Conservation (phyloP, 805 yeast genomes). For the Sugiyamaella chiloensis region DNA sequence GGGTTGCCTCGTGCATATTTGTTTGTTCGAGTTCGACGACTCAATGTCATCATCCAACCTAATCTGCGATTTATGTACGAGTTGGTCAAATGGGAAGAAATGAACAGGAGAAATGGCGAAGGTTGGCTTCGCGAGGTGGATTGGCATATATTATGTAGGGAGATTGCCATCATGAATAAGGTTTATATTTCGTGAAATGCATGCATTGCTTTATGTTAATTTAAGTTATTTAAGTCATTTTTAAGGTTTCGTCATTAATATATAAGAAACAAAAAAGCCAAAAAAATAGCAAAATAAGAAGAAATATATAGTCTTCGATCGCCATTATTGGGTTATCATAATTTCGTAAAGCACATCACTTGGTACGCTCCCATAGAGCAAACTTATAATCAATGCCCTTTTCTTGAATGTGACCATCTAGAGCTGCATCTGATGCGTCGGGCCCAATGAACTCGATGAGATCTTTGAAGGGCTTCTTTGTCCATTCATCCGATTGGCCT, state of each 20-base stretch:
- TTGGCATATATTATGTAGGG: slow-evolving; percentile 85
- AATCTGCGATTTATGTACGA: slow-evolving; percentile 90
- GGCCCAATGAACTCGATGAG: slow-evolving; percentile 41
- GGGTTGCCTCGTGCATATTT: slow-evolving; percentile 76
- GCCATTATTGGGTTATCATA: too few species aligned
- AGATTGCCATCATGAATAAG: slow-evolving; percentile 71
- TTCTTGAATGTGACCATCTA: slow-evolving; percentile 37
- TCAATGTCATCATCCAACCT: slow-evolving; percentile 93
- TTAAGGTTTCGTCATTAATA: too few species aligned
- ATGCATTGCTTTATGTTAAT: too few species aligned
- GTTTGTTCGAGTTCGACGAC: slow-evolving; percentile 81
- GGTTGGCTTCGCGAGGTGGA: slow-evolving; percentile 61
- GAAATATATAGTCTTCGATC: too few species aligned
- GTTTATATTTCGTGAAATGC: slow-evolving; percentile 46
- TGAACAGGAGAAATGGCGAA: slow-evolving; percentile 26
- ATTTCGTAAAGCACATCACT: too few species aligned
- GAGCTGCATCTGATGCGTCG: slow-evolving; percentile 20
- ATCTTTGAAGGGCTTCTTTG: slow-evolving; percentile 33
- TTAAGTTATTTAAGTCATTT: too few species aligned
- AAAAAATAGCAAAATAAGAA: too few species aligned
- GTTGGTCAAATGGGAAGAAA: slow-evolving; percentile 66
- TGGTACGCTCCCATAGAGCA: slow-evolving; percentile 54
- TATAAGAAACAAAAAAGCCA: too few species aligned
- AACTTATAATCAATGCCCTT: slow-evolving; percentile 55
- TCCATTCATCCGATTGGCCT: slow-evolving; percentile 24